A percentile compares a stretch with the other conserved stretches of the same genome.
These are phyloP conservation scores for Aspergillus bombycis DNA, from an alignment of 2,329 filamentous ascomycete species.

Conservation along the genomic window DNA sequence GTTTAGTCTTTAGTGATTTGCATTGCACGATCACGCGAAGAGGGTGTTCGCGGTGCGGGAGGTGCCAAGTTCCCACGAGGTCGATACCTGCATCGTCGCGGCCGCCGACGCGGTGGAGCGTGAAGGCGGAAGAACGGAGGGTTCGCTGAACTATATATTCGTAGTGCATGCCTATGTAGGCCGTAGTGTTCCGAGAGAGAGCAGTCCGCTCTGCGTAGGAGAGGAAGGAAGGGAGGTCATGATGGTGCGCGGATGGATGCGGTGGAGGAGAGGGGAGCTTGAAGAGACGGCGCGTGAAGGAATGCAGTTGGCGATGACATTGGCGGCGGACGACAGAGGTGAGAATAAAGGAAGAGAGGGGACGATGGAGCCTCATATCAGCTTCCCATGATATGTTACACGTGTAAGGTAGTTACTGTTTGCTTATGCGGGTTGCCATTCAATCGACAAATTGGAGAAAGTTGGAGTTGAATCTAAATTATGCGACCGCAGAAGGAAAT, in stretches of 20 bases:
- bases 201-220: slow-evolving; percentile 42
- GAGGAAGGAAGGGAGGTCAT: slow-evolving; percentile 45
- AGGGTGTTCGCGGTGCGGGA: slow-evolving; percentile 38
- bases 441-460: not conserved
- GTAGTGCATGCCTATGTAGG: slow-evolving; percentile 51
- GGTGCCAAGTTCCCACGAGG: slow-evolving; percentile 50
- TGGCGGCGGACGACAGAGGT: not conserved
- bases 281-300: slow-evolving; percentile 40
- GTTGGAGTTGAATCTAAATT: not conserved
- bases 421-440: not conserved
- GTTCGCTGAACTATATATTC: slow-evolving; percentile 48
- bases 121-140: slow-evolving; percentile 44
- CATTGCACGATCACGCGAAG: slow-evolving; percentile 51
- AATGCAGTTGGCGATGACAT: slow-evolving; percentile 16
- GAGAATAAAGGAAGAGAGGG: slow-evolving; percentile 2
- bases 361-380: not conserved
- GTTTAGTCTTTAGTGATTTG: slow-evolving; percentile 47
- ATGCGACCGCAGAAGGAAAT: not conserved
- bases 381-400: not conserved
- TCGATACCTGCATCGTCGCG: slow-evolving; percentile 52
- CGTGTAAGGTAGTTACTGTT: not conserved
- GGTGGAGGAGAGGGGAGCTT: slow-evolving; percentile 39
- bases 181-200: slow-evolving; percentile 42
- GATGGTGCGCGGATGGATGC: slow-evolving; percentile 39
- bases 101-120: slow-evolving; percentile 48